These are phyloP conservation scores for Mucor racemosus DNA, from an alignment of 371 early-diverging fungal genomes.

Conservation along the genomic window DNA sequence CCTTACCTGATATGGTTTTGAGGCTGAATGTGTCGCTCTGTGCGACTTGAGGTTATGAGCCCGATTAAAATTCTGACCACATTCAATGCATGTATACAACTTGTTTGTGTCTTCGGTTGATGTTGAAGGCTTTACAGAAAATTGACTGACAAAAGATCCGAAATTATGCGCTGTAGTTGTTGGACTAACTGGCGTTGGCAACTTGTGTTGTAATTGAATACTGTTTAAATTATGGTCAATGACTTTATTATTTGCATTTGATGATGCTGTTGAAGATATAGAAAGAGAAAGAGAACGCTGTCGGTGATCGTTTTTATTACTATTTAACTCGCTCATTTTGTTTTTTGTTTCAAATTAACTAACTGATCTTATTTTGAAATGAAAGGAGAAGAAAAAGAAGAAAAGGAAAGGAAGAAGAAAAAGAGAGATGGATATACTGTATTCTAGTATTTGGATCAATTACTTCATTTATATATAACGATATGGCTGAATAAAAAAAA, in stretches of 20 bases:
- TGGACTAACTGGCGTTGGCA: conserved; percentile 24
- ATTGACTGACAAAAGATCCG: conserved; percentile 21
- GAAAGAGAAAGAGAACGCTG: neutral
- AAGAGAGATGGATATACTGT: neutral
- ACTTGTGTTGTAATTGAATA: neutral
- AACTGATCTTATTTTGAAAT: too few relatives aligned
- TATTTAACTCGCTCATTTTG: neutral
- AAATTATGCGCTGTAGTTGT: conserved; percentile 4
- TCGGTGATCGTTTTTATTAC: neutral
- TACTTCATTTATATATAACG: conserved; percentile 1
- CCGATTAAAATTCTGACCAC: conserved; percentile 48
- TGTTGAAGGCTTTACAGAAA: conserved; percentile 22
- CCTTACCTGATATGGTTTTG: conserved; percentile 50
- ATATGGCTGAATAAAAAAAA: conserved; percentile 3
- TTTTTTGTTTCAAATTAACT: too few relatives aligned
- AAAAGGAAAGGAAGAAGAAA: neutral
- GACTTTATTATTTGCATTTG: neutral
- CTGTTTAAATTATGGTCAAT: neutral
- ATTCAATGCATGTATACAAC: conserved; percentile 36
- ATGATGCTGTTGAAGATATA: neutral
- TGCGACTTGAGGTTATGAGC: conserved; percentile 58
- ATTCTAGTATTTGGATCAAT: neutral
- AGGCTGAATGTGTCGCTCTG: conserved; percentile 49
- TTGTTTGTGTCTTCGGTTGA: neutral
- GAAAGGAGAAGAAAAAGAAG: neutral